Evolutionary conservation across 179 eudicot genomes (phyloP).

Genomic region (Heliamphora pulchella): DNA sequence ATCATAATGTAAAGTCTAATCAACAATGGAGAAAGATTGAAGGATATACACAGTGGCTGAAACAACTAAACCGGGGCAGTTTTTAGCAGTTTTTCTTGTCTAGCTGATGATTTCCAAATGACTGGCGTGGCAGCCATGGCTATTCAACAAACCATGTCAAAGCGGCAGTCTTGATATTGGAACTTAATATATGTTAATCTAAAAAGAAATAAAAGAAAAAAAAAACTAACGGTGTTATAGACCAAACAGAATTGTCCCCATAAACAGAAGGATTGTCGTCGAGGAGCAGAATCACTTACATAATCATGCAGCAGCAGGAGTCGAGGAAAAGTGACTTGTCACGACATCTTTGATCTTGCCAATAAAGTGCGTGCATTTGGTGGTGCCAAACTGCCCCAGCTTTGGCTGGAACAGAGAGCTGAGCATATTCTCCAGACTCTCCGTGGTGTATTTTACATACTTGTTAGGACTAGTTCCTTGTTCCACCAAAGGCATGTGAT

Average conservation of each 20-base stretch:
- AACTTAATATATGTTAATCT: not conserved
- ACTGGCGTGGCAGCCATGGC: too few species aligned
- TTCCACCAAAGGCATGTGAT: constrained; percentile 31
- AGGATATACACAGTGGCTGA: not conserved
- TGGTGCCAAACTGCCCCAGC: constrained; percentile 26
- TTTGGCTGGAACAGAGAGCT: constrained; percentile 47
- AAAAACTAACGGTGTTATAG: not conserved
- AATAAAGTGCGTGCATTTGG: constrained; percentile 41
- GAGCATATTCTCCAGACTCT: constrained; percentile 45
- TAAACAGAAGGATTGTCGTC: not conserved
- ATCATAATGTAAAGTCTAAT: not conserved
- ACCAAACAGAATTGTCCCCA: not conserved
- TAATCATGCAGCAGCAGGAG: constrained; percentile 35
- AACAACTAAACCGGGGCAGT: not conserved
- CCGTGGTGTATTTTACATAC: constrained; percentile 39
- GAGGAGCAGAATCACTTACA: too few species aligned
- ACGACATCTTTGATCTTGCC: constrained; percentile 41
- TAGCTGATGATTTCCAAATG: not conserved
- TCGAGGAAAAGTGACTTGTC: constrained; percentile 37
- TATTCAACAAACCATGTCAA: not conserved
- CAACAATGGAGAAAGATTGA: not conserved
- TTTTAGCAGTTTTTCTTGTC: not conserved
- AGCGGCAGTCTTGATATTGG: not conserved
- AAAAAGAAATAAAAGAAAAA: not conserved
- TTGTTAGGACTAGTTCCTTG: constrained; percentile 33